Conservation (phyloP, 768 basidiomycete species). For the Mycena crocata region DNA sequence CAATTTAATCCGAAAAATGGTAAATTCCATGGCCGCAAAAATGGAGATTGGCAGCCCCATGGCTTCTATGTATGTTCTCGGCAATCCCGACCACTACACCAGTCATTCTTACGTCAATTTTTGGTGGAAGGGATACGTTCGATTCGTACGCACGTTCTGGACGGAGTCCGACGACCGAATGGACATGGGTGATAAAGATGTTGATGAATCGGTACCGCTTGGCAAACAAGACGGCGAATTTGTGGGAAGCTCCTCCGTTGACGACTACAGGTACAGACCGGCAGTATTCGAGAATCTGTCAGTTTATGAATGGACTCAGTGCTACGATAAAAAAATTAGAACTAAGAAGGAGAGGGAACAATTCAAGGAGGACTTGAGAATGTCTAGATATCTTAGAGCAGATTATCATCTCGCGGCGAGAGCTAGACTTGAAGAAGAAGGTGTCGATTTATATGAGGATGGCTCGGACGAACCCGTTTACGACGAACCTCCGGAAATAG, state of each 20-base stretch:
- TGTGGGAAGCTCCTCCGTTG: neutral
- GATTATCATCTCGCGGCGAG: neutral
- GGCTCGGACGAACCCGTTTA: neutral
- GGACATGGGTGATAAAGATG: neutral
- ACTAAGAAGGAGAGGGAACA: neutral
- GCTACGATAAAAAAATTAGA: neutral
- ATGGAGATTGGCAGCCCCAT: too few species aligned
- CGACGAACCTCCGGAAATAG: neutral
- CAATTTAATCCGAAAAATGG: too few species aligned
- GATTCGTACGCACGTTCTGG: neutral
- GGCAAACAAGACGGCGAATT: neutral
- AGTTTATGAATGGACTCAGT: neutral
- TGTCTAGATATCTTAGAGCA: neutral
- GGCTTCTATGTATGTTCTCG: neutral
- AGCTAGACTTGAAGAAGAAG: neutral
- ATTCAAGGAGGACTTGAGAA: neutral
- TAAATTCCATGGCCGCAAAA: too few species aligned
- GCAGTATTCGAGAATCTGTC: neutral
- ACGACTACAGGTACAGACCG: neutral
- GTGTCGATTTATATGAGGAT: neutral
- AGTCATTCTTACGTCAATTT: neutral
- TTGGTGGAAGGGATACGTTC: neutral
- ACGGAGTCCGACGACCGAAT: neutral
- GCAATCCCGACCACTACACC: neutral
- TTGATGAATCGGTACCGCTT: neutral